phyloP scores from a whole-genome alignment of 768 basidiomycete genomes.

The Phlebiopsis gigantea region DNA sequence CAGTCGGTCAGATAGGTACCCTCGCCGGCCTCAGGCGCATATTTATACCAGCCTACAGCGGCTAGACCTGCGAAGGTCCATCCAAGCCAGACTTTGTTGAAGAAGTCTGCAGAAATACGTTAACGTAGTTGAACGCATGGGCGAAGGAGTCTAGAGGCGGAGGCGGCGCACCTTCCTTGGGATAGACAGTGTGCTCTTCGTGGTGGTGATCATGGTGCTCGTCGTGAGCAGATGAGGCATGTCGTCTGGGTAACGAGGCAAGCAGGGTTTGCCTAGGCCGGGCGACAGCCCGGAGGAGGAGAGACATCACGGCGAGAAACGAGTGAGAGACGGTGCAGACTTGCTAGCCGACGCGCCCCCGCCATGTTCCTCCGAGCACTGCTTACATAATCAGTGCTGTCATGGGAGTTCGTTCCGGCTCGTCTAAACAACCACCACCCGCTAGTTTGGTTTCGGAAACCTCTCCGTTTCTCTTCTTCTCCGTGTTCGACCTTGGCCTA shows the following conservation, averaged over 20 bases:
- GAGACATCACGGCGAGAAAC: constrained; percentile 32
- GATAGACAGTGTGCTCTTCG: constrained; percentile 39
- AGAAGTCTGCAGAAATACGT: constrained; percentile 43
- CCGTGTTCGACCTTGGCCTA: neutral
- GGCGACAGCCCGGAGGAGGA: constrained; percentile 34
- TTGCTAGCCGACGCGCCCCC: constrained; percentile 7
- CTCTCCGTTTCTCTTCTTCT: neutral
- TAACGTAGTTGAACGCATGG: neutral
- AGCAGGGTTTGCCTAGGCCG: constrained; percentile 28
- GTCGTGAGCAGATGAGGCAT: constrained; percentile 35
- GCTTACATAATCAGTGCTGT: neutral
- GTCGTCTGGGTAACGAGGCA: constrained; percentile 34
- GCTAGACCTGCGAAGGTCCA: constrained; percentile 46
- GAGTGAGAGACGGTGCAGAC: constrained; percentile 6
- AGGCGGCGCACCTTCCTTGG: constrained; percentile 49
- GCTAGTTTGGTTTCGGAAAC: neutral
- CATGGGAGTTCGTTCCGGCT: neutral
- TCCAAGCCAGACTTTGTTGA: constrained; percentile 63
- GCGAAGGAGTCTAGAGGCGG: neutral
- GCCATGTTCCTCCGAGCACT: constrained; percentile 6
- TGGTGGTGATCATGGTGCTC: constrained; percentile 34
- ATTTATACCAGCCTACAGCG: constrained; percentile 58
- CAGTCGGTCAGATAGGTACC: constrained; percentile 63
- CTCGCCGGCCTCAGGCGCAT: constrained; percentile 55
- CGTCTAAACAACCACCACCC: neutral